phyloP scores from a whole-genome alignment of 495 filamentous ascomycete genomes.

The Astrothelium macrocarpum region DNA sequence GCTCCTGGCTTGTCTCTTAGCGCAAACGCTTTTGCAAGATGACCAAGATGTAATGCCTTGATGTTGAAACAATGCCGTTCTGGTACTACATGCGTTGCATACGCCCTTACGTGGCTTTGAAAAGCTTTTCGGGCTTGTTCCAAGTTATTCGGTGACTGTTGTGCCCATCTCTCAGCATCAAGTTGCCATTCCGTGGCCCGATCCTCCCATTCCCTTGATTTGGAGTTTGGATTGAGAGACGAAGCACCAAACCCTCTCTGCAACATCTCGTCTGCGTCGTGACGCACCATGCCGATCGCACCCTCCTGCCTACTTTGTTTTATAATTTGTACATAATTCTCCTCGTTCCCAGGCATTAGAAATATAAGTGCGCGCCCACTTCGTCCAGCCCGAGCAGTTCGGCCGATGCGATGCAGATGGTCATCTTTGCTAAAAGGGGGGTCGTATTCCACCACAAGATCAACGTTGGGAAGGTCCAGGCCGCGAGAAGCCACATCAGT shows the following conservation, averaged over 20 bases:
- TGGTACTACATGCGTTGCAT: slow-evolving; percentile 79
- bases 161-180: slow-evolving; percentile 60
- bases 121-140: slow-evolving; percentile 72
- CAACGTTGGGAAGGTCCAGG: slow-evolving; percentile 86
- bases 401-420: slow-evolving; percentile 87
- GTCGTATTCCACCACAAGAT: slow-evolving; percentile 90
- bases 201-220: slow-evolving; percentile 49
- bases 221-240: slow-evolving; percentile 25
- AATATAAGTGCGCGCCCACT: slow-evolving; percentile 83
- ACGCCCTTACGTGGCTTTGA: slow-evolving; percentile 86
- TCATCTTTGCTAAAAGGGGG: slow-evolving; percentile 84
- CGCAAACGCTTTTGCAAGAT: slow-evolving; percentile 87
- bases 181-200: slow-evolving; percentile 70
- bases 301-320: slow-evolving; percentile 49
- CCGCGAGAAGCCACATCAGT: slow-evolving; percentile 93
- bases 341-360: slow-evolving; percentile 80
- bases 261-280: slow-evolving; percentile 50
- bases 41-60: slow-evolving; percentile 78
- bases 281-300: slow-evolving; percentile 42
- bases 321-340: slow-evolving; percentile 74
- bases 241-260: slow-evolving; percentile 47
- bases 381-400: slow-evolving; percentile 85
- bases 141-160: slow-evolving; percentile 50
- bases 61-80: slow-evolving; percentile 84
- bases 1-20: slow-evolving; percentile 79